Percentiles rank a stretch among this genome's conserved stretches.
phyloP scores from a whole-genome alignment of 1,139 yeast genomes.

The Martiniozyma asiatica region DNA sequence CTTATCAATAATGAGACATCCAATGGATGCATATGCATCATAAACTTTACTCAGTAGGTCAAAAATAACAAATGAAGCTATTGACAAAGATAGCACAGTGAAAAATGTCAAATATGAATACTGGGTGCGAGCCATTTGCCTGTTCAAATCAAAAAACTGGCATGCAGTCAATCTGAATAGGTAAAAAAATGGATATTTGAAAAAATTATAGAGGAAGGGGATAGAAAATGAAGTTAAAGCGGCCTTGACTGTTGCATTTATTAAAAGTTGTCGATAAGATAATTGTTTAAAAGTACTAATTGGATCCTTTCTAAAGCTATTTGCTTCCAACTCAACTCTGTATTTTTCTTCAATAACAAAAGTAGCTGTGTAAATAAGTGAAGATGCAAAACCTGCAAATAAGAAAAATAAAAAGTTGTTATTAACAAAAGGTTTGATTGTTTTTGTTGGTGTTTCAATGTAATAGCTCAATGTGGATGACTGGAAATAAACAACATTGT shows the following conservation, averaged over 20 bases:
- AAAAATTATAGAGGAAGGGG: constrained; percentile 35
- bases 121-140: constrained; percentile 26
- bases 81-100: constrained; percentile 28
- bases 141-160: constrained; percentile 21
- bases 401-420: constrained; percentile 50
- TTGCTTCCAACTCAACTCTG: constrained; percentile 39
- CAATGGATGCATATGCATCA: constrained; percentile 65
- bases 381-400: constrained; percentile 24
- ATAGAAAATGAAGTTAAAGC: constrained; percentile 29
- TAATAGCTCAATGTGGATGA: constrained; percentile 16
- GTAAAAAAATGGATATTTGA: constrained; percentile 24
- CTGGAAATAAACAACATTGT: constrained; percentile 24
- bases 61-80: constrained; percentile 32
- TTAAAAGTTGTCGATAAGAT: constrained; percentile 6
- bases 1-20: constrained; percentile 68
- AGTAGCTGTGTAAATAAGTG: constrained; percentile 38
- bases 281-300: constrained; percentile 17
- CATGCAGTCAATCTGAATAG: constrained; percentile 10
- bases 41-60: constrained; percentile 53
- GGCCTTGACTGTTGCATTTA: constrained; percentile 16
- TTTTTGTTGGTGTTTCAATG: constrained; percentile 29
- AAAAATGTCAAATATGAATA: constrained; percentile 29
- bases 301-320: constrained; percentile 32
- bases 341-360: constrained; percentile 52
- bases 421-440: constrained; percentile 44